These are phyloP conservation scores for Talaromyces sp. DNA, from an alignment of 2,329 filamentous ascomycete species.

Conservation along the genomic window DNA sequence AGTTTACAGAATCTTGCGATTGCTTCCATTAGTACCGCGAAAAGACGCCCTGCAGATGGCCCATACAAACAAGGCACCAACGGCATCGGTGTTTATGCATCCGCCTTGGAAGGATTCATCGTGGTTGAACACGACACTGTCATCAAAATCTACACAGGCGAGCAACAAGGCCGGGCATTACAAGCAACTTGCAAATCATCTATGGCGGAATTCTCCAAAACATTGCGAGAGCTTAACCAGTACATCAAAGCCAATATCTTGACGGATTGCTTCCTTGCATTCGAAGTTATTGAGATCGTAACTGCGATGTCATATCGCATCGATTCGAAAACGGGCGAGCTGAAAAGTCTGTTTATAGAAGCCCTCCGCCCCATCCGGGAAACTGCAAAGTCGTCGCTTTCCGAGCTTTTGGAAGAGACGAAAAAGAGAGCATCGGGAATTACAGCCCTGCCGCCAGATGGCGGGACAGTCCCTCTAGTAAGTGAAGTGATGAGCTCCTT, in stretches of 20 bases:
- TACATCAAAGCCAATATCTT: constrained; percentile 81
- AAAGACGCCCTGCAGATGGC: constrained; percentile 68
- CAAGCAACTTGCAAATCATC: constrained; percentile 72
- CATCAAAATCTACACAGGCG: constrained; percentile 74
- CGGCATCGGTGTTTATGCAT: constrained; percentile 83
- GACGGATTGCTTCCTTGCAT: constrained; percentile 91
- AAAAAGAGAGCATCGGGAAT: constrained; percentile 63
- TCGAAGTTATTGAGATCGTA: constrained; percentile 90
- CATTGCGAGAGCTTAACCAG: constrained; percentile 78
- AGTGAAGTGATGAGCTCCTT: constrained; percentile 80
- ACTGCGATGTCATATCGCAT: constrained; percentile 72
- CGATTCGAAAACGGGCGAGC: constrained; percentile 75
- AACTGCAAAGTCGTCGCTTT: constrained; percentile 80
- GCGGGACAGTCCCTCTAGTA: constrained; percentile 70
- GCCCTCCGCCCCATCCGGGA: constrained; percentile 85
- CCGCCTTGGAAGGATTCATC: constrained; percentile 81
- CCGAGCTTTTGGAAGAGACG: constrained; percentile 78
- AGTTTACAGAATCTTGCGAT: constrained; percentile 81
- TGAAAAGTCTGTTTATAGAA: constrained; percentile 77
- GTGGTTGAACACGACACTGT: constrained; percentile 87
- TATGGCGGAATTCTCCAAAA: constrained; percentile 76
- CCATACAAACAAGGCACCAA: constrained; percentile 86
- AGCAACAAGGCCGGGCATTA: constrained; percentile 77
- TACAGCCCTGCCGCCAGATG: constrained; percentile 68
- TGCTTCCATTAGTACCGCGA: constrained; percentile 76